These are phyloP conservation scores for Avena atlantica DNA, from an alignment of 176 grass and related monocot genomes.

Conservation along the genomic window DNA sequence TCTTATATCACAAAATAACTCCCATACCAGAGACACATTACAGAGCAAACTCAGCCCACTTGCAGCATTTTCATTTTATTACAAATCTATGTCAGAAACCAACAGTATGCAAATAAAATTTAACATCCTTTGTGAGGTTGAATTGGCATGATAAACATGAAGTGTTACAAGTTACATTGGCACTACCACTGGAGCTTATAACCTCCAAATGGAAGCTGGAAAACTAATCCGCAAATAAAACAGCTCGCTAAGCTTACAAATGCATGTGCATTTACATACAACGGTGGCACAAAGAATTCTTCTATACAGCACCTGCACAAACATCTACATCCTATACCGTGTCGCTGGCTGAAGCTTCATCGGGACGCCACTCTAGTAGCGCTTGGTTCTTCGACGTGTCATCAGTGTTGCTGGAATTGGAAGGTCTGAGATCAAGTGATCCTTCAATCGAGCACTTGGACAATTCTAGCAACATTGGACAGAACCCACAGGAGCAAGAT, in stretches of 20 bases:
- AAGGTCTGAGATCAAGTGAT: conserved; percentile 23
- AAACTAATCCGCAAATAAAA: conserved; percentile 3
- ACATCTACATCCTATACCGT: conserved; percentile 22
- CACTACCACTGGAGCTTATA: background rate
- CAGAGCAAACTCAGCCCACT: background rate
- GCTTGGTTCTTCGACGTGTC: conserved; percentile 23
- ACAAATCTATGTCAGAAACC: background rate
- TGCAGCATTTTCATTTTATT: background rate
- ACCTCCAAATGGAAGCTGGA: background rate
- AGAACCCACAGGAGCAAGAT: conserved; percentile 65
- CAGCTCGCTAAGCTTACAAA: conserved; percentile 27
- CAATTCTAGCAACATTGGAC: conserved; percentile 53
- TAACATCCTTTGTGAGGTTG: background rate
- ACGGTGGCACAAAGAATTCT: conserved; percentile 43
- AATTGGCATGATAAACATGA: conserved; percentile 1
- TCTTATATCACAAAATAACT: background rate
- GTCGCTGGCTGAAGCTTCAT: conserved; percentile 38
- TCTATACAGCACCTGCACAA: conserved; percentile 39
- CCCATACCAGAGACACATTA: background rate
- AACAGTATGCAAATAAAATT: background rate
- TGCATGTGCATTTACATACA: conserved; percentile 44
- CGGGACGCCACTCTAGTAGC: conserved; percentile 58
- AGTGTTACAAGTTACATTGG: conserved; percentile 31
- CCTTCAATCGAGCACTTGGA: conserved; percentile 51
- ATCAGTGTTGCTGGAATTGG: background rate